phyloP scores from a whole-genome alignment of 495 filamentous ascomycete genomes.

The Neurospora sp. region DNA sequence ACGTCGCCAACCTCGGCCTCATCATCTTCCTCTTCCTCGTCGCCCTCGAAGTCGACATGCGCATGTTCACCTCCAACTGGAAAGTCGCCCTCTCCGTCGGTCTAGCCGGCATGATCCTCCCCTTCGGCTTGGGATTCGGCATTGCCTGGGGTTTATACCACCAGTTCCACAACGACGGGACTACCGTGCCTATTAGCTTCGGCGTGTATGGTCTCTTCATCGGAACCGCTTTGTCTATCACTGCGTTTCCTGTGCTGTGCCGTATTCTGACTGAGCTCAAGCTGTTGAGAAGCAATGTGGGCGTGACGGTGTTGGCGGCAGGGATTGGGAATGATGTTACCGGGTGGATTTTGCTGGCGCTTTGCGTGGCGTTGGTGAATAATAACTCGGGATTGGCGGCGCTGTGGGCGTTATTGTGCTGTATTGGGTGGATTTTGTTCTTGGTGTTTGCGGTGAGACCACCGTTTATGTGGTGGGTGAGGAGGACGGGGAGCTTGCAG shows the following conservation, averaged over 20 bases:
- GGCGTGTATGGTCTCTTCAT: slow-evolving; percentile 87
- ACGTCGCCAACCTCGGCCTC: slow-evolving; percentile 84
- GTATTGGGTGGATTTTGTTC: slow-evolving; percentile 67
- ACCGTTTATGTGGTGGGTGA: slow-evolving; percentile 63
- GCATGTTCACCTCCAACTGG: slow-evolving; percentile 82
- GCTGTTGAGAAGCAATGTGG: slow-evolving; percentile 72
- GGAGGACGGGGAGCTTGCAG: slow-evolving; percentile 65
- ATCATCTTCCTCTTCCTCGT: slow-evolving; percentile 89
- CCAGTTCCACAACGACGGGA: slow-evolving; percentile 59
- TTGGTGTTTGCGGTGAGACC: slow-evolving; percentile 68
- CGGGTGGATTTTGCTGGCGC: slow-evolving; percentile 87
- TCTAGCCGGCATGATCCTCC: slow-evolving; percentile 74
- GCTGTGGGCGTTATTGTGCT: slow-evolving; percentile 73
- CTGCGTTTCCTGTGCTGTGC: slow-evolving; percentile 91
- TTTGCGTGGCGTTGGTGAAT: slow-evolving; percentile 92
- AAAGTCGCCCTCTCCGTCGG: slow-evolving; percentile 73
- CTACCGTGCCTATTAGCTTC: slow-evolving; percentile 53
- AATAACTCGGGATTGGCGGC: slow-evolving; percentile 75
- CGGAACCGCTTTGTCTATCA: slow-evolving; percentile 90
- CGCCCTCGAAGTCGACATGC: slow-evolving; percentile 83
- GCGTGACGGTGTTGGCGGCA: slow-evolving; percentile 83
- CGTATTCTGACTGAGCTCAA: slow-evolving; percentile 92
- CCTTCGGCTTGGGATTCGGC: slow-evolving; percentile 57
- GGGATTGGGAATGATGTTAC: slow-evolving; percentile 90
- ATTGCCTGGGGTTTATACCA: slow-evolving; percentile 84